A percentile compares a stretch with the other conserved stretches of the same genome.
Evolutionary conservation across 805 yeast species (phyloP).

Genomic region (Monosporozyma siamensis): DNA sequence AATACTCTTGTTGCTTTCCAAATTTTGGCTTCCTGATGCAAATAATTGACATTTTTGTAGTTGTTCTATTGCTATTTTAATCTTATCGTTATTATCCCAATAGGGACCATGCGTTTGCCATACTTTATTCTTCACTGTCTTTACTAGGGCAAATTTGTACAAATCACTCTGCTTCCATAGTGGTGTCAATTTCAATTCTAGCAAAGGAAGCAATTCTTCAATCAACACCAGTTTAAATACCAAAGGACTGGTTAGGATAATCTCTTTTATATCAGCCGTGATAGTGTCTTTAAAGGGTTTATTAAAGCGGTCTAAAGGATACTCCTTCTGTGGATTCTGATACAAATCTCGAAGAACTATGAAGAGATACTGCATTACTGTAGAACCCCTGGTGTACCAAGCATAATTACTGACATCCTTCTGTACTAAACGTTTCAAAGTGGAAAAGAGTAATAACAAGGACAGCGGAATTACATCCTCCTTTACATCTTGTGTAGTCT

Average conservation of each 20-base stretch:
- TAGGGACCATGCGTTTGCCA: slow-evolving; percentile 12
- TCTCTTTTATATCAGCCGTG: slow-evolving; percentile 14
- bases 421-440: slow-evolving; percentile 20
- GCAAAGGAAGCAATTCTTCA: slow-evolving; percentile 18
- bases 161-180: slow-evolving; percentile 23
- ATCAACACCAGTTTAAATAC: slow-evolving; percentile 17
- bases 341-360: slow-evolving; percentile 20
- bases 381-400: slow-evolving; percentile 27
- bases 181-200: slow-evolving; percentile 19
- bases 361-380: slow-evolving; percentile 27
- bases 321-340: slow-evolving; percentile 14
- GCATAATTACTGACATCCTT: slow-evolving; percentile 10
- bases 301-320: slow-evolving; percentile 3
- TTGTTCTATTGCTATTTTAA: not conserved
- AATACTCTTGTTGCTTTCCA: slow-evolving; percentile 9
- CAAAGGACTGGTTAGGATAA: slow-evolving; percentile 10
- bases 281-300: slow-evolving; percentile 1
- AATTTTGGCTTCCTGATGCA: slow-evolving; percentile 7
- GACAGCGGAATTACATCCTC: slow-evolving; percentile 18
- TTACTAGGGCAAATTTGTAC: slow-evolving; percentile 18
- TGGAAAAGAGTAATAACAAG: slow-evolving; percentile 15
- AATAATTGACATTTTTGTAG: slow-evolving; percentile 12
- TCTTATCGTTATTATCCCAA: not conserved
- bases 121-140: slow-evolving; percentile 19
- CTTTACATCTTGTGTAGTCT: slow-evolving; percentile 9